Conservation (phyloP, 179 eudicot species). For the Carnegiea gigantea region DNA sequence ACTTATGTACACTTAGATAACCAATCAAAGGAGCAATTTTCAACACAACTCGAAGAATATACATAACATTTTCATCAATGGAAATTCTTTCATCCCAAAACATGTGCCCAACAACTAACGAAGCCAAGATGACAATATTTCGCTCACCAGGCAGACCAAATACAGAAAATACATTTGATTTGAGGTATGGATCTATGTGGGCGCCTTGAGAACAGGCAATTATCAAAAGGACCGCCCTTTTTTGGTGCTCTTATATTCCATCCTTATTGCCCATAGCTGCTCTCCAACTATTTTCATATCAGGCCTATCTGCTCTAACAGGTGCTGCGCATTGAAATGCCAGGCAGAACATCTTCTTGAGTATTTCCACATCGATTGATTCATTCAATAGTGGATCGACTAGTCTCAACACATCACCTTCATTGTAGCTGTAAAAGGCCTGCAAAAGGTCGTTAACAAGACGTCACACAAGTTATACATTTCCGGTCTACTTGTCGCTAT, state of each 20-base stretch:
- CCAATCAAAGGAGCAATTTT: constrained; percentile 11
- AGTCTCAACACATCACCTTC: constrained; percentile 56
- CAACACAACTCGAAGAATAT: constrained; percentile 12
- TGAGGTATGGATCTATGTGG: background rate
- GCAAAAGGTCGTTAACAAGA: constrained; percentile 19
- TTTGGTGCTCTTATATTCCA: constrained; percentile 51
- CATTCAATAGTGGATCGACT: constrained; percentile 66
- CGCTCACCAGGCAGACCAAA: background rate
- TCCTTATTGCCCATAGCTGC: constrained; percentile 78
- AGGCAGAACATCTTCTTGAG: constrained; percentile 61
- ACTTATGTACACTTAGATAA: background rate
- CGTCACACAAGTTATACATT: background rate
- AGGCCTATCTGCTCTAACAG: constrained; percentile 74
- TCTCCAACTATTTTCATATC: constrained; percentile 81
- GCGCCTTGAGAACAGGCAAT: background rate
- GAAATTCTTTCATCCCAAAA: background rate
- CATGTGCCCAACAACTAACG: background rate
- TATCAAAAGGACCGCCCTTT: constrained; percentile 16
- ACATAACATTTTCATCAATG: constrained; percentile 18
- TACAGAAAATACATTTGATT: background rate
- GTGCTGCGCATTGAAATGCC: constrained; percentile 90
- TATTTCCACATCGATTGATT: constrained; percentile 49
- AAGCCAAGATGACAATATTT: background rate
- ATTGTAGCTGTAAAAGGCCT: constrained; percentile 43
- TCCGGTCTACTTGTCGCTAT: too few relatives aligned